A percentile compares a stretch with the other conserved stretches of the same genome.
phyloP scores from a whole-genome alignment of 371 early-diverging fungal genomes.

The Mortierella sp. region DNA sequence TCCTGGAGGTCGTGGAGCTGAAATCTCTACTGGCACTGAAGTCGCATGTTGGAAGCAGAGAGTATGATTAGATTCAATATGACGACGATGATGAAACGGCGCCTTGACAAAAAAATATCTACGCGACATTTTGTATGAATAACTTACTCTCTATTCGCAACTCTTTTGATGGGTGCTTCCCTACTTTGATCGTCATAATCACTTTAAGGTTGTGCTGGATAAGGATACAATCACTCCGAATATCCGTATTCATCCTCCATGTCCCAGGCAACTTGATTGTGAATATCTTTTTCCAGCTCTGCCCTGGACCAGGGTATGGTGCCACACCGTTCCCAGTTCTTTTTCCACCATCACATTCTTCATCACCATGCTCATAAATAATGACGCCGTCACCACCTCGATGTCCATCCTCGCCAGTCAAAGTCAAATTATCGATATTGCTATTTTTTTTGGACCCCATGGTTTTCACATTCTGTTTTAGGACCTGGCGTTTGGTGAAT shows the following conservation, averaged over 20 bases:
- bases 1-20: slow-evolving; percentile 1
- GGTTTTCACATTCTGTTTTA: background rate
- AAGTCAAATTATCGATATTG: background rate
- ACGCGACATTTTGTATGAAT: background rate
- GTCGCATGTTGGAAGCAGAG: no score
- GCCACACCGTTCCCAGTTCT: background rate
- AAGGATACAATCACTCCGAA: background rate
- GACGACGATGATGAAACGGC: no score
- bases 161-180: background rate
- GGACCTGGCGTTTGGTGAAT: background rate
- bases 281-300: background rate
- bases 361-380: background rate
- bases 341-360: background rate
- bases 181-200: background rate
- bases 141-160: background rate
- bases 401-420: background rate
- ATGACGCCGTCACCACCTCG: background rate
- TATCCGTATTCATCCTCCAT: slow-evolving; percentile 2
- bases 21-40: background rate
- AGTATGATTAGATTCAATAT: background rate
- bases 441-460: background rate
- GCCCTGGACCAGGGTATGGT: background rate
- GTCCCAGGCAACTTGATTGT: background rate
- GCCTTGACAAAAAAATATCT: background rate
- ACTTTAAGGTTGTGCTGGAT: slow-evolving; percentile 1